A percentile compares a stretch with the other conserved stretches of the same genome.
Conservation (phyloP, 2,329 filamentous ascomycete genomes). For the Penicillium olsonii region DNA sequence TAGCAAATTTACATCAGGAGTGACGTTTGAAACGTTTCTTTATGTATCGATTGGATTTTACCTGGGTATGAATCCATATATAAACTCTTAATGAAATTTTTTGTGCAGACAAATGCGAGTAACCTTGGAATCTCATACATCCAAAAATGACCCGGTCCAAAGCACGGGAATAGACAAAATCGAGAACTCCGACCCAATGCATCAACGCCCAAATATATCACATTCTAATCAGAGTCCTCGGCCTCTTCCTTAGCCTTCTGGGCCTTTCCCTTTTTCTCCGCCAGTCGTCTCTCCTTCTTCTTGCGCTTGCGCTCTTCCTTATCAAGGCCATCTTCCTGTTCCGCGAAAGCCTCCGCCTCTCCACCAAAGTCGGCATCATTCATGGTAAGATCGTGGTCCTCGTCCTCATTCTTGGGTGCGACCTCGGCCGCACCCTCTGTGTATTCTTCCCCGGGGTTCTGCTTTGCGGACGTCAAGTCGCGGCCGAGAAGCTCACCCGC, state of each 20-base stretch:
- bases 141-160: conserved; percentile 9
- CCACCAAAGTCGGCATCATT: conserved; percentile 43
- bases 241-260: conserved; percentile 21
- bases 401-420: conserved; percentile 32
- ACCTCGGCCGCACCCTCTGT: conserved; percentile 39
- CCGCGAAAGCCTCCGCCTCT: conserved; percentile 38
- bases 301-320: conserved; percentile 56
- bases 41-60: conserved; percentile 14
- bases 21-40: conserved; percentile 6
- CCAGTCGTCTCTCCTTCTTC: conserved; percentile 57
- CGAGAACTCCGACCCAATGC: conserved; percentile 28
- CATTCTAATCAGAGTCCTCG: conserved; percentile 21
- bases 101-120: conserved; percentile 21
- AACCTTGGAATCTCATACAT: conserved; percentile 11
- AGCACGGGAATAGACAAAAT: conserved; percentile 12
- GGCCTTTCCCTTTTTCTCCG: conserved; percentile 44
- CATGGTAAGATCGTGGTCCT: conserved; percentile 44
- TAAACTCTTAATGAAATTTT: conserved; percentile 15
- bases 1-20: background rate
- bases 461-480: conserved; percentile 41
- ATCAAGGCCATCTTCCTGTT: conserved; percentile 46
- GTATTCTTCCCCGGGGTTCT: conserved; percentile 39
- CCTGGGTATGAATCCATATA: conserved; percentile 6
- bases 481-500: conserved; percentile 44
- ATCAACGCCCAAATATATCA: conserved; percentile 25